Evolutionary conservation across 345 rosid species (phyloP).

Genomic region (Limnanthes douglasii): DNA sequence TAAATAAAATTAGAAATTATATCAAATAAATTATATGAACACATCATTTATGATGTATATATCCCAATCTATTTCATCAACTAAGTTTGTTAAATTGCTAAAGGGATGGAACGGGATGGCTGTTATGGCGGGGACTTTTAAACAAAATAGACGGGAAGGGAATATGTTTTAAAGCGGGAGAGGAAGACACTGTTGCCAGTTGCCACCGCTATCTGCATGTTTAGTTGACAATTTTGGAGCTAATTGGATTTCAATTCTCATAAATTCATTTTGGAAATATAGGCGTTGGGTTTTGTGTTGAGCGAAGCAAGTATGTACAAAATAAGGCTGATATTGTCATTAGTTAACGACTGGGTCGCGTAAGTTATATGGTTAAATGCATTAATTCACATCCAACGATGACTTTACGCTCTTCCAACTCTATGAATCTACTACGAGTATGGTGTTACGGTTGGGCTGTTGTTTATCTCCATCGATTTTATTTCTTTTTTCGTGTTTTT

Average conservation of each 20-base stretch:
- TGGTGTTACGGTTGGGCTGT: conserved; percentile 53
- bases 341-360: conserved; percentile 80
- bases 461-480: neutral
- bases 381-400: conserved; percentile 72
- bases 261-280: neutral
- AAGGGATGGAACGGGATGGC: too few relatives aligned
- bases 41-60: too few relatives aligned
- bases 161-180: too few relatives aligned
- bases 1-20: too few relatives aligned
- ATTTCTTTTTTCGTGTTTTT: neutral
- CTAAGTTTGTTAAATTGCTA: too few relatives aligned
- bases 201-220: too few relatives aligned
- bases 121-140: too few relatives aligned
- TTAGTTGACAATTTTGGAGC: too few relatives aligned
- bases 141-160: too few relatives aligned
- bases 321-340: conserved; percentile 78
- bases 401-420: conserved; percentile 80
- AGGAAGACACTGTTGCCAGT: too few relatives aligned
- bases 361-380: conserved; percentile 88
- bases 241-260: neutral
- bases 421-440: conserved; percentile 60
- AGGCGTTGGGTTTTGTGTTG: conserved; percentile 92
- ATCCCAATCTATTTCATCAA: too few relatives aligned
- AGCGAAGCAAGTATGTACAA: conserved; percentile 79
- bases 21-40: too few relatives aligned